Conservation (phyloP, 345 rosid genomes). For the Citrus cavaleriei region DNA sequence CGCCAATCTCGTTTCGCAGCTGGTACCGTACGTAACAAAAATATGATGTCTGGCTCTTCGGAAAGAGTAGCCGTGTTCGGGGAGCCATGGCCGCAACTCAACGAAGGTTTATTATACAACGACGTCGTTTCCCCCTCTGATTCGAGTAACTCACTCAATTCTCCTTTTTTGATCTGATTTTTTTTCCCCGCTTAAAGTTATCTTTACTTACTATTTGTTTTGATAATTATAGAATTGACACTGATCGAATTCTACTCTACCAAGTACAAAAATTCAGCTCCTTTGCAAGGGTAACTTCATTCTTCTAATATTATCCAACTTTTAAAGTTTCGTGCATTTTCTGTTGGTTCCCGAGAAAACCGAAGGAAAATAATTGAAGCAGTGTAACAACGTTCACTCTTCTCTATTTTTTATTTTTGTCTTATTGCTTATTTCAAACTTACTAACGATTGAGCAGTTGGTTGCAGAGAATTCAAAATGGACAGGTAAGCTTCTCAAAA, state of each 20-base stretch:
- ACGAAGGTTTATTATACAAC: slow-evolving; percentile 66
- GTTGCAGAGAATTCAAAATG: slow-evolving; percentile 80
- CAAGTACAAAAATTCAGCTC: slow-evolving; percentile 72
- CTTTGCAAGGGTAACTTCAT: slow-evolving; percentile 62
- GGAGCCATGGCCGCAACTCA: slow-evolving; percentile 70
- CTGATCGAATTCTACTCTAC: slow-evolving; percentile 62
- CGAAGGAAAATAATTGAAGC: neutral
- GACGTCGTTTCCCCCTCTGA: slow-evolving; percentile 51
- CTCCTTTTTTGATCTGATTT: neutral
- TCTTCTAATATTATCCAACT: neutral
- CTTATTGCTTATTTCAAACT: neutral
- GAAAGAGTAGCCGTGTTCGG: slow-evolving; percentile 35
- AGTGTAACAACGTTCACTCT: neutral
- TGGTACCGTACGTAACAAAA: too few relatives aligned
- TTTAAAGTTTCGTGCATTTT: neutral
- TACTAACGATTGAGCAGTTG: slow-evolving; percentile 47
- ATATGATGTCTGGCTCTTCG: neutral
- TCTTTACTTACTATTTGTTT: neutral
- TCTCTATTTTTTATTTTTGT: too few relatives aligned
- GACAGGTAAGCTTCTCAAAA: slow-evolving; percentile 50
- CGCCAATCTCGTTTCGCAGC: neutral
- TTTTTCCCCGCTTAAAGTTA: neutral
- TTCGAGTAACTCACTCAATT: slow-evolving; percentile 39
- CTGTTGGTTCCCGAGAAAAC: slow-evolving; percentile 3
- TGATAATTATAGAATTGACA: slow-evolving; percentile 31